These are phyloP conservation scores for Yamadazyma takamatsuzukensis DNA, from an alignment of 805 yeast genomes.

Conservation along the genomic window DNA sequence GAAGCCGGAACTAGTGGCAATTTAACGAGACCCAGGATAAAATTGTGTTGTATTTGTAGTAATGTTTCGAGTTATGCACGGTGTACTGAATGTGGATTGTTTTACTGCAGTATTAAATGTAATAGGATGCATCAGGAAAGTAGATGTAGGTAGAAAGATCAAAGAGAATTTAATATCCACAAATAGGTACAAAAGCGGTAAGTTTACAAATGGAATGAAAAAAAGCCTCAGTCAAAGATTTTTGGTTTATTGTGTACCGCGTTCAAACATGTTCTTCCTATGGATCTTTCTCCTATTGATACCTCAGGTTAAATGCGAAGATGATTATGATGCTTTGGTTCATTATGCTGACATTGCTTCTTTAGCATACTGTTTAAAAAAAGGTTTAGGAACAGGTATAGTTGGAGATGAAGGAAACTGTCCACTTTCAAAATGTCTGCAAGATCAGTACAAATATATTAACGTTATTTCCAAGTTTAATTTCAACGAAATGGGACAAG, in stretches of 20 bases:
- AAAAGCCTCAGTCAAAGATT: too few species aligned
- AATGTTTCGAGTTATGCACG: slow-evolving; percentile 32
- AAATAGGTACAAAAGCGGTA: too few species aligned
- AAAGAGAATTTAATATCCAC: too few species aligned
- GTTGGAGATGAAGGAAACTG: slow-evolving; percentile 22
- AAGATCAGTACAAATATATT: slow-evolving; percentile 19
- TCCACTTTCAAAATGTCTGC: slow-evolving; percentile 21
- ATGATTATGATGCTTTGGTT: slow-evolving; percentile 21
- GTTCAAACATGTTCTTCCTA: too few species aligned
- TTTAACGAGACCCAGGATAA: slow-evolving; percentile 27
- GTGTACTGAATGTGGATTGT: slow-evolving; percentile 38
- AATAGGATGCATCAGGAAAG: slow-evolving; percentile 37
- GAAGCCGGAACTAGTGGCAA: slow-evolving; percentile 13
- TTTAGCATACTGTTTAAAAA: slow-evolving; percentile 34
- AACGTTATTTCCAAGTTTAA: slow-evolving; percentile 37
- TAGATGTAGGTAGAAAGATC: too few species aligned
- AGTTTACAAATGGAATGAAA: too few species aligned
- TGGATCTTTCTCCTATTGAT: too few species aligned
- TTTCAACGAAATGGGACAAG: slow-evolving; percentile 40
- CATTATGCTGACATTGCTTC: slow-evolving; percentile 34
- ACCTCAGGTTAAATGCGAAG: too few species aligned
- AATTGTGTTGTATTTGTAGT: slow-evolving; percentile 42
- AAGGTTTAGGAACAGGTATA: slow-evolving; percentile 23
- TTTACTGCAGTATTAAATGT: slow-evolving; percentile 38
- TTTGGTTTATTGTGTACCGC: too few species aligned